Evolutionary conservation across 805 yeast genomes (phyloP).

Genomic region (Brettanomyces sp.): DNA sequence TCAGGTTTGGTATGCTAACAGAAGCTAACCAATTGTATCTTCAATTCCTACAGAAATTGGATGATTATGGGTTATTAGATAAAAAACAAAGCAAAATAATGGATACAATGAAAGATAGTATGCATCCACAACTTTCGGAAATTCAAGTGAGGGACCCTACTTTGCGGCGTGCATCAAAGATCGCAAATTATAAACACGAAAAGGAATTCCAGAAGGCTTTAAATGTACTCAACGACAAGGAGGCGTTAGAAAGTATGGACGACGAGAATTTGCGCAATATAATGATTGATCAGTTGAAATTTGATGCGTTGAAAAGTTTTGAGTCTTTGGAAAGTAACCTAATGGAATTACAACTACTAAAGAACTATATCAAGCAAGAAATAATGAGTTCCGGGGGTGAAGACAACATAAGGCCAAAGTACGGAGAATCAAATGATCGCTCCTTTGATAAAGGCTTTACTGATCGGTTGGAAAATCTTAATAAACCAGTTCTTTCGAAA

Average conservation of each 20-base stretch:
- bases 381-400: slow-evolving; percentile 4
- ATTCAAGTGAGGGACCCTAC: slow-evolving; percentile 24
- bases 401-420: slow-evolving; percentile 5
- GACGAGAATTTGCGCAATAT: slow-evolving; percentile 57
- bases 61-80: slow-evolving; percentile 34
- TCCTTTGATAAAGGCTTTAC: slow-evolving; percentile 42
- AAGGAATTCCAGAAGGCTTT: slow-evolving; percentile 42
- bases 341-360: slow-evolving; percentile 59
- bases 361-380: slow-evolving; percentile 9
- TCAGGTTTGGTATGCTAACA: slow-evolving; percentile 26
- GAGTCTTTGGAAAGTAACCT: slow-evolving; percentile 45
- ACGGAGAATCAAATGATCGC: slow-evolving; percentile 9
- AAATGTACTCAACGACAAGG: slow-evolving; percentile 27
- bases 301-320: slow-evolving; percentile 45
- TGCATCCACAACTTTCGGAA: slow-evolving; percentile 34
- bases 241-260: slow-evolving; percentile 33
- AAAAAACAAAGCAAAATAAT: slow-evolving; percentile 28
- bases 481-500: slow-evolving; percentile 48
- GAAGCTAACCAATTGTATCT: slow-evolving; percentile 35
- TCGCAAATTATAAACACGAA: slow-evolving; percentile 54
- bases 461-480: slow-evolving; percentile 46
- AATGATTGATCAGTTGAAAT: slow-evolving; percentile 44
- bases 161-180: slow-evolving; percentile 57
- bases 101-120: slow-evolving; percentile 30
- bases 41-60: slow-evolving; percentile 35